These are phyloP conservation scores for Erodium chrysanthum DNA, from an alignment of 441 rosid genomes.

Conservation along the genomic window DNA sequence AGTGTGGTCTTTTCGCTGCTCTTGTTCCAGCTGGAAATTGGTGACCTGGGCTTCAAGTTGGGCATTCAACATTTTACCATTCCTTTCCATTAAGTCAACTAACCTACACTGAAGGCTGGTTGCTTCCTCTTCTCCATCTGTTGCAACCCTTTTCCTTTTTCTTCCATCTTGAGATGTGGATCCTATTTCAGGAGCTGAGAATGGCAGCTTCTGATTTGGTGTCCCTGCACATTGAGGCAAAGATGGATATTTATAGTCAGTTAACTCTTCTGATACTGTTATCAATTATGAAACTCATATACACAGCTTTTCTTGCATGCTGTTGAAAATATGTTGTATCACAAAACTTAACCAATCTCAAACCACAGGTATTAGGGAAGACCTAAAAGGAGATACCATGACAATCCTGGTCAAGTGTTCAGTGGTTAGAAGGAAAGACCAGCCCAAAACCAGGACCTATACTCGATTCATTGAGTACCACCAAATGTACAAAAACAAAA, in stretches of 20 bases:
- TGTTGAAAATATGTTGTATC: not conserved
- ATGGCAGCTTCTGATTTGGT: constrained; percentile 6
- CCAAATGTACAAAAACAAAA: not conserved
- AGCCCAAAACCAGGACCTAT: not conserved
- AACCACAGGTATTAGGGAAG: not conserved
- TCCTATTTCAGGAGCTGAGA: constrained; percentile 20
- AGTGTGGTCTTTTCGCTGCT: constrained; percentile 8
- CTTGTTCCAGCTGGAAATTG: not conserved
- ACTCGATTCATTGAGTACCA: not conserved
- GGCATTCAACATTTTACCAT: constrained; percentile 5
- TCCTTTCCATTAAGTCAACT: not conserved
- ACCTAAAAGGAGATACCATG: not conserved
- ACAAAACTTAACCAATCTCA: not conserved
- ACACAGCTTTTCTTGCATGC: not conserved
- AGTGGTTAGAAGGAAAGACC: not conserved
- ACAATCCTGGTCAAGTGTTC: not conserved
- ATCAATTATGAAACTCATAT: not conserved
- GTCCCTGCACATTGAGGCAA: constrained; percentile 18
- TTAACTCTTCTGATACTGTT: not conserved
- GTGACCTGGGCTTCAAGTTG: constrained; percentile 3
- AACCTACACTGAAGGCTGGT: not conserved
- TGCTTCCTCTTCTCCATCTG: constrained; percentile 31
- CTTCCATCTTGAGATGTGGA: constrained; percentile 53
- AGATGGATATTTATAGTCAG: not conserved
- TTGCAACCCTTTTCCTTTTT: constrained; percentile 47